Evolutionary conservation across 73 alveolate genomes (phyloP).

Genomic region (Tetrahymena borealis): DNA sequence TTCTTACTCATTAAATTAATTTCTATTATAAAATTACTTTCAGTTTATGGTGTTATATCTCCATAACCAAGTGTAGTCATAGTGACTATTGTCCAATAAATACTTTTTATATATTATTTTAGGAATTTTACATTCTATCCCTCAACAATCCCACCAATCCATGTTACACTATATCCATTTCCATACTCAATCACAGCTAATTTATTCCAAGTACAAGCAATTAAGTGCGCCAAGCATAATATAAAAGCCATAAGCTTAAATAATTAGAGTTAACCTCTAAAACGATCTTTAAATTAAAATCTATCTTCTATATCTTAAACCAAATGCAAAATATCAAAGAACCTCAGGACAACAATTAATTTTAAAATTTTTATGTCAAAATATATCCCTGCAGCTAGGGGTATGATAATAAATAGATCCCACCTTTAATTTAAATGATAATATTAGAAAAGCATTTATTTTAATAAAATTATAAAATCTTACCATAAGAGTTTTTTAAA

Average conservation of each 20-base stretch:
- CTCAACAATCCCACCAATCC: slow-evolving; percentile 4
- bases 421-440: neutral
- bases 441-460: neutral
- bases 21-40: neutral
- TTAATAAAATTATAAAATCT: neutral
- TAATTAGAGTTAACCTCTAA: slow-evolving; percentile 13
- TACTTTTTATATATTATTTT: slow-evolving; percentile 6
- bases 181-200: slow-evolving; percentile 20
- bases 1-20: no score
- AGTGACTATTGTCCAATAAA: slow-evolving; percentile 42
- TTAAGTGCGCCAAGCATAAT: slow-evolving; percentile 21
- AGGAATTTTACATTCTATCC: neutral
- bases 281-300: slow-evolving; percentile 9
- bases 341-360: slow-evolving; percentile 2
- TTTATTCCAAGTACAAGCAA: slow-evolving; percentile 34
- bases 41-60: neutral
- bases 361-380: slow-evolving; percentile 4
- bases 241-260: slow-evolving; percentile 20
- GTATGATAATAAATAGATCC: slow-evolving; percentile 26
- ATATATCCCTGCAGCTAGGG: slow-evolving; percentile 12
- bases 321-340: slow-evolving; percentile 11
- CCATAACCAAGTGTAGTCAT: slow-evolving; percentile 14
- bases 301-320: slow-evolving; percentile 34
- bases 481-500: neutral
- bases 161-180: neutral